These are phyloP conservation scores for Bothriochloa decipiens DNA, from an alignment of 176 grass and related monocot species.

Conservation along the genomic window DNA sequence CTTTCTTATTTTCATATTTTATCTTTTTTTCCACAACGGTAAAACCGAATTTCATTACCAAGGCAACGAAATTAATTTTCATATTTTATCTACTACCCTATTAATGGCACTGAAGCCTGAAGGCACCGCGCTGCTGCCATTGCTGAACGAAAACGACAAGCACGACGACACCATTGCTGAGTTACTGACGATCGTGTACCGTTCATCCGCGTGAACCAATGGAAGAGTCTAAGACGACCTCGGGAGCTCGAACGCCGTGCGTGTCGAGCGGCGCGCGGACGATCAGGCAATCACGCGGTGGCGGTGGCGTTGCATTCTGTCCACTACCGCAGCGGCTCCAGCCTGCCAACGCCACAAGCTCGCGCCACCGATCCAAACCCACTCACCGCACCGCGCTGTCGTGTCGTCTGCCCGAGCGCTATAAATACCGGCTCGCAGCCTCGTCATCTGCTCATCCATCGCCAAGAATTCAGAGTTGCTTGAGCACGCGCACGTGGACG, in stretches of 20 bases:
- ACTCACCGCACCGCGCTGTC: conserved; percentile 10
- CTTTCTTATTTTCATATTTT: no score
- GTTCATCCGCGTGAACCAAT: neutral
- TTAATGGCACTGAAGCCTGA: no score
- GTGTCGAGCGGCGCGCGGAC: conserved; percentile 25
- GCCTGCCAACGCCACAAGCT: conserved; percentile 36
- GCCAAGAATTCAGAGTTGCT: neutral
- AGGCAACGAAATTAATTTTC: no score
- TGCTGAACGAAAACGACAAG: neutral
- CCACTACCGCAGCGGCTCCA: conserved; percentile 24
- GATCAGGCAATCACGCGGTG: conserved; percentile 19
- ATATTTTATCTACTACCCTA: no score
- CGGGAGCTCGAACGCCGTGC: neutral
- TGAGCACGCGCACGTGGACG: neutral
- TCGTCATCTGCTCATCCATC: conserved; percentile 3
- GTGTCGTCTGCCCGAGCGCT: conserved; percentile 8
- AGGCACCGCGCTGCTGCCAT: no score
- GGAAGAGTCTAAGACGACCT: neutral
- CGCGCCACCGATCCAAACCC: conserved; percentile 35
- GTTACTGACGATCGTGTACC: neutral
- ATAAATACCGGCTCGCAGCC: conserved; percentile 39
- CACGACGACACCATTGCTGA: neutral
- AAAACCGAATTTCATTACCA: no score
- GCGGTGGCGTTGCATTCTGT: neutral
- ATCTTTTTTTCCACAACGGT: no score